phyloP scores from a whole-genome alignment of 2,329 filamentous ascomycete species.

The Lasiodiplodia hormozganensis region DNA sequence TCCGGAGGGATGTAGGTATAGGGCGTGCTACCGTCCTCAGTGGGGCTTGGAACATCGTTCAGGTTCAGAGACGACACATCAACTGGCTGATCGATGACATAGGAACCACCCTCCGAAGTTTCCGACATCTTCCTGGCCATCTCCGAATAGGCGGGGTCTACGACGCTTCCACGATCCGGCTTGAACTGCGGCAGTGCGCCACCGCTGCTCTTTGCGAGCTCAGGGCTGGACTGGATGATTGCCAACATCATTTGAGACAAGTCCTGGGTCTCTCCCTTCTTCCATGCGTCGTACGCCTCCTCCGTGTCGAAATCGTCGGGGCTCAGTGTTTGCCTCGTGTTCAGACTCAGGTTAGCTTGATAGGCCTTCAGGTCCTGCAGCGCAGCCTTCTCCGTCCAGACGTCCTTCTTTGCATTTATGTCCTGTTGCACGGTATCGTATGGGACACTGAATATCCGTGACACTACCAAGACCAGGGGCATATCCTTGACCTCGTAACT shows the following conservation, averaged over 20 bases:
- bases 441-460: slow-evolving; percentile 81
- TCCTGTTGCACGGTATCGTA: slow-evolving; percentile 84
- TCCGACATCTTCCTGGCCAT: slow-evolving; percentile 55
- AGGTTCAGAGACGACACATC: slow-evolving; percentile 72
- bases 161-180: slow-evolving; percentile 43
- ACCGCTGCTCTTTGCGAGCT: slow-evolving; percentile 78
- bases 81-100: slow-evolving; percentile 71
- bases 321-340: slow-evolving; percentile 76
- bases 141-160: slow-evolving; percentile 54
- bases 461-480: slow-evolving; percentile 88
- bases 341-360: slow-evolving; percentile 83
- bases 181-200: slow-evolving; percentile 65
- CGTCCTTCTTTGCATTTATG: slow-evolving; percentile 78
- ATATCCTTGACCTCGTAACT: slow-evolving; percentile 97
- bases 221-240: slow-evolving; percentile 84
- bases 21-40: slow-evolving; percentile 62
- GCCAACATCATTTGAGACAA: slow-evolving; percentile 93
- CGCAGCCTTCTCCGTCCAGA: slow-evolving; percentile 92
- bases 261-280: slow-evolving; percentile 84
- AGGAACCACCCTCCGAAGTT: slow-evolving; percentile 54
- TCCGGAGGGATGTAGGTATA: slow-evolving; percentile 93
- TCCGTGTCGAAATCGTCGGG: slow-evolving; percentile 89
- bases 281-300: slow-evolving; percentile 89
- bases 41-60: slow-evolving; percentile 43
- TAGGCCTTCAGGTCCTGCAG: slow-evolving; percentile 92